phyloP scores from a whole-genome alignment of 1,284 basidiomycete species.

The Singerocomus inundabilis region DNA sequence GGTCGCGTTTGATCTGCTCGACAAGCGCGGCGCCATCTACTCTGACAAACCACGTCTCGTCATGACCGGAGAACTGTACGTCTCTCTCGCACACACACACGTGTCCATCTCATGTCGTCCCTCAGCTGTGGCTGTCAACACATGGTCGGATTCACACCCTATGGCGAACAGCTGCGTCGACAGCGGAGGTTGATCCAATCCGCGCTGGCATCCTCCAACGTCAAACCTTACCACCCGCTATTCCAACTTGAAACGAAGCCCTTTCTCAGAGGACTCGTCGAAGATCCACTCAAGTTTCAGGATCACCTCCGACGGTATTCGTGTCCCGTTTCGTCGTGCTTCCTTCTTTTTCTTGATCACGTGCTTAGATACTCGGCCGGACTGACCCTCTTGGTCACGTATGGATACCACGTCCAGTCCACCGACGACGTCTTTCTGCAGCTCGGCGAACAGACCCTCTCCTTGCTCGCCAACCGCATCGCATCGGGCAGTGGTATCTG shows the following conservation, averaged over 20 bases:
- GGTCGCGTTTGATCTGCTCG: constrained; percentile 59
- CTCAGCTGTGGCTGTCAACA: constrained; percentile 63
- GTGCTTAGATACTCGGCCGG: constrained; percentile 53
- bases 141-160: constrained; percentile 71
- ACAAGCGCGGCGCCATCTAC: constrained; percentile 66
- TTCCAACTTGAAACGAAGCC: constrained; percentile 51
- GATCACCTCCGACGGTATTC: constrained; percentile 44
- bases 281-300: constrained; percentile 41
- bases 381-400: constrained; percentile 59
- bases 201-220: constrained; percentile 52
- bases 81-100: too few relatives aligned
- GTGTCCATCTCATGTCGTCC: too few relatives aligned
- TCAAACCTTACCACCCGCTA: constrained; percentile 58
- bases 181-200: constrained; percentile 65
- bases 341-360: neutral
- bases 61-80: constrained; percentile 63
- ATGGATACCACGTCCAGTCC: constrained; percentile 57
- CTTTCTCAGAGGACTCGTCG: constrained; percentile 48
- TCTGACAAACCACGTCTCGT: constrained; percentile 66
- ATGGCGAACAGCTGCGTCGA: constrained; percentile 59
- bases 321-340: too few relatives aligned
- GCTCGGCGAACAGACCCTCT: constrained; percentile 61
- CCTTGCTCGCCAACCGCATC: constrained; percentile 58
- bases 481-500: constrained; percentile 64
- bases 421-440: constrained; percentile 55